Evolutionary conservation across 441 rosid species (phyloP).

Genomic region (Pelargonium citronellum): DNA sequence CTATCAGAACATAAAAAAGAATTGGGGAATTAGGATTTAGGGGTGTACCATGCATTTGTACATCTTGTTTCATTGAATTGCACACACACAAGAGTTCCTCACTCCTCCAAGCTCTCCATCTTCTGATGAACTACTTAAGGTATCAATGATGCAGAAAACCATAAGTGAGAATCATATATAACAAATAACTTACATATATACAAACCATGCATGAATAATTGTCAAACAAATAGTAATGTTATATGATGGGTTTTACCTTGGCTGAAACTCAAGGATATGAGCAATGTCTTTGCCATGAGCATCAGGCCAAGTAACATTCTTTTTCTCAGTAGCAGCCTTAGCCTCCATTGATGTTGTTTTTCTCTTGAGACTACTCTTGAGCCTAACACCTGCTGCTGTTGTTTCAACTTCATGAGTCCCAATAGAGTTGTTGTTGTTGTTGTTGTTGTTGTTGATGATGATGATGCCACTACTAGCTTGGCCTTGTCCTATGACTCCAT

Average conservation of each 20-base stretch:
- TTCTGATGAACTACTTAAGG: constrained; percentile 29
- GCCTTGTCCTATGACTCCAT: constrained; percentile 28
- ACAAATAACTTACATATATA: too few species aligned
- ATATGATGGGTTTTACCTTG: constrained; percentile 36
- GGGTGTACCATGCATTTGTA: too few species aligned
- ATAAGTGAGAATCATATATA: background rate
- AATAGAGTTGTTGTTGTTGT: constrained; percentile 24
- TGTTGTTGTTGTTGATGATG: too few species aligned
- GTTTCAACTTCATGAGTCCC: constrained; percentile 23
- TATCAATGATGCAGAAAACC: background rate
- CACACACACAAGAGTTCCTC: constrained; percentile 55
- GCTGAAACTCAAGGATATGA: constrained; percentile 65
- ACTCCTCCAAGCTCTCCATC: constrained; percentile 56
- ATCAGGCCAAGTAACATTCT: constrained; percentile 79
- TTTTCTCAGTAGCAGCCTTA: constrained; percentile 9
- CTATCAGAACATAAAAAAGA: too few species aligned
- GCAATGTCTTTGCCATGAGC: constrained; percentile 73
- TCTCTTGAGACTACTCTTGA: constrained; percentile 55
- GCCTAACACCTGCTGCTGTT: constrained; percentile 1
- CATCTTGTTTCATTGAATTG: constrained; percentile 44
- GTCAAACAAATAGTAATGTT: too few species aligned
- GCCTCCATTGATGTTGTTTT: constrained; percentile 20
- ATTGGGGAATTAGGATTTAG: too few species aligned
- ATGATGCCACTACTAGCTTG: too few species aligned
- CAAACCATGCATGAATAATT: background rate